Base-by-base conservation (phyloP, 495 filamentous ascomycete species). In the Penicillium ucsense region DNA sequence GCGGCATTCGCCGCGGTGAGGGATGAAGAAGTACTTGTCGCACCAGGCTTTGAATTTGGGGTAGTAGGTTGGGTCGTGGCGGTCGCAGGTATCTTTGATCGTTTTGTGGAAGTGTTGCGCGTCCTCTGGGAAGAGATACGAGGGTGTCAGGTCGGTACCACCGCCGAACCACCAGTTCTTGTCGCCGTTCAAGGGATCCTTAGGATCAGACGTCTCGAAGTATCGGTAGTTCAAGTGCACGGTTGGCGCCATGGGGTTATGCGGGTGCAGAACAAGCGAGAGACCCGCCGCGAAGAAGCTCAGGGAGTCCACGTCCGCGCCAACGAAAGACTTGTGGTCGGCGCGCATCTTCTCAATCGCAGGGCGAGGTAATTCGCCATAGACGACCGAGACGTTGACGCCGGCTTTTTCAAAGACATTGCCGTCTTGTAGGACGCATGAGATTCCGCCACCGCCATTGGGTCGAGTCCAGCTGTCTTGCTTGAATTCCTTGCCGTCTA, bases 191-290 rank as follows among this genome's bases (percentile, higher is more conserved):
- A 83, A 82, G 6, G 71, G 71, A 34, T 72, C 64, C 51, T 70
- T 72, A 6, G 72, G 72, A 50, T 78, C 74, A 9, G 75, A 73
- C 5, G 92, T 99, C 73, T 99, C 92, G 61, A 99, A 99, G 72
- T 99, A 99, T 3, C 92, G 79, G 74, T 99, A 99, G 73, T 99
- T 99, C 50, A 99, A 75, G 65, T 99, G 92, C 20, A 99, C 90
- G 0, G 92, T 99, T 0, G 92, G 92, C 12, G 90, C 91, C 83
- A 94, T 94, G 29, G 92, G 92, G 67, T 99, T 99, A 33, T 78
- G 69, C 5, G 92, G 92, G 64, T 97, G 92, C 27, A 96, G 70
- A 43, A 99, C 89, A 59, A 97, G 74, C 52, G 89, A 95, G 38
- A 99, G 68, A 3, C 92, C 92, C 1, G 92, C 86, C 12, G 89